These are phyloP conservation scores for Metarhizium album DNA, from an alignment of 2,329 filamentous ascomycete species.

Conservation along the genomic window DNA sequence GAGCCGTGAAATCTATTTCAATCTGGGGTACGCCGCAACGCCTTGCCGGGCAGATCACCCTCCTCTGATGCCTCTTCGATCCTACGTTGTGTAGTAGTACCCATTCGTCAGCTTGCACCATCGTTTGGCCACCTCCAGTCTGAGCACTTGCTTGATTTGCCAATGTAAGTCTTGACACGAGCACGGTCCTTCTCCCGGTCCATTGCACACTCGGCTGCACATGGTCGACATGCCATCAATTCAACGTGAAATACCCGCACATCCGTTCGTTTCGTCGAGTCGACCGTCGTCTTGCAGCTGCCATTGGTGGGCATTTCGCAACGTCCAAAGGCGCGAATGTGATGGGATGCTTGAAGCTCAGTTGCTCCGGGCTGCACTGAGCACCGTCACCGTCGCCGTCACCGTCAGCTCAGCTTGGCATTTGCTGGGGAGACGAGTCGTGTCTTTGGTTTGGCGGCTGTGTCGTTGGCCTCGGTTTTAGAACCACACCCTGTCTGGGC, in stretches of 20 bases:
- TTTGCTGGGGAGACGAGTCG: neutral
- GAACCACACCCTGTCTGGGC: no score
- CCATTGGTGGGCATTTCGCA: neutral
- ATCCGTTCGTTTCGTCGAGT: neutral
- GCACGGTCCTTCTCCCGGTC: neutral
- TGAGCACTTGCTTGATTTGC: neutral
- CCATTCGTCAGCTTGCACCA: neutral
- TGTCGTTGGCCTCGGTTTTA: no score
- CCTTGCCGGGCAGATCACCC: neutral
- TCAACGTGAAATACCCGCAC: neutral
- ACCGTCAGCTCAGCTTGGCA: neutral
- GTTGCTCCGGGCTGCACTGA: neutral
- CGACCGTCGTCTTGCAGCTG: neutral
- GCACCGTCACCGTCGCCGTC: neutral
- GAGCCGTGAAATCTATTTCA: conserved; percentile 6
- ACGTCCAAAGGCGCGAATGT: neutral
- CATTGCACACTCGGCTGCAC: neutral
- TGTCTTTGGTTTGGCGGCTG: no score
- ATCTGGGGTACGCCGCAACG: conserved; percentile 1
- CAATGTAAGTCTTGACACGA: neutral
- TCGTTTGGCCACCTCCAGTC: neutral
- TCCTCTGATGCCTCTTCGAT: neutral
- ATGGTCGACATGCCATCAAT: neutral
- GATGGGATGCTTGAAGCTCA: neutral
- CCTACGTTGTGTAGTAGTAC: neutral